Base-by-base conservation (phyloP, 78 protist species). In the Dictyostelium firmibasis region DNA sequence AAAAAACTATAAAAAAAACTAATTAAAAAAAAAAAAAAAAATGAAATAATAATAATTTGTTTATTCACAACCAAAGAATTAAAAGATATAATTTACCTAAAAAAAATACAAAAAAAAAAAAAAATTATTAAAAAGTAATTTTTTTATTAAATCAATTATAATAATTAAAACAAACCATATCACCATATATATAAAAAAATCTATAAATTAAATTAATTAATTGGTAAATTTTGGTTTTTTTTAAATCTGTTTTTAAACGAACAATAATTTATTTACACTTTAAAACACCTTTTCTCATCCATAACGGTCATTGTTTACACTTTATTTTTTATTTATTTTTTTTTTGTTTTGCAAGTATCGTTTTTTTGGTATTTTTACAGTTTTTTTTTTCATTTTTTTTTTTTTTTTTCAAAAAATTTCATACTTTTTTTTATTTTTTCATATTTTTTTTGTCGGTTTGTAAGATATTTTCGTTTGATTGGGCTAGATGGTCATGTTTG, bases 371-470 rank as follows among this genome's bases (percentile, higher is more conserved):
- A 9, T 50, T 16, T 50, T 50, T 50, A 6, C 62, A 50, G 62
- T 50, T 50, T 50, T 16, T 50, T 57, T 67, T 67, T 25, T 67
- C 27, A 25, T 67, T 67, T 27, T 5, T 9, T 5, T 60, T 60
- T 23, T 67, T 67, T 67, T 67, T 67, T 67, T 64, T 25, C 9
- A 62, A 62, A 62, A 62, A 62, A 6, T 62, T 62, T 20, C 31
- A 62, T 13, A 23, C 72, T n/a, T n/a, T 62, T 62, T 62, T 67
- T 67, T 67, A 14, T 16, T 57, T 57, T 53, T 57, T 67, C 75
- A 67, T 67, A 67, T 67, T 67, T 67, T 67, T 67, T 67, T 67
- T 67, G 75, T 67, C 75, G 75, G 75, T 67, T 67, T 64, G 29
- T n/a, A 23, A 64, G 74, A 64, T 64, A 64, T n/a, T 67, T n/a